Evolutionary conservation across 1,284 basidiomycete species (phyloP), one percentile per base, ranked within the genome.

Genomic region (Sporisorium exsertum): DNA sequence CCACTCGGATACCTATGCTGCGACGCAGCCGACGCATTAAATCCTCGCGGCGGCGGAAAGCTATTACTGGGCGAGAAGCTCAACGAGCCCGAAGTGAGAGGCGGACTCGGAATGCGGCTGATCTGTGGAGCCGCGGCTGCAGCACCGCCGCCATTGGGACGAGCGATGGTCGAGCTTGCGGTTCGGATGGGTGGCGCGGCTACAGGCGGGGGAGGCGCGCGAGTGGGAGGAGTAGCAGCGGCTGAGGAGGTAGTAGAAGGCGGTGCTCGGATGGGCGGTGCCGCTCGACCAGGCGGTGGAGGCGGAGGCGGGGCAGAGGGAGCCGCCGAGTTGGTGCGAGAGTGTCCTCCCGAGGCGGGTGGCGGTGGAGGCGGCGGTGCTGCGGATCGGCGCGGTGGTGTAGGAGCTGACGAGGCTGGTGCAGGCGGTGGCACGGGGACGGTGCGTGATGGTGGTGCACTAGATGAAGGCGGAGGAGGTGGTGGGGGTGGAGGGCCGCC

Each of bases 281-380:
- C 87, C 90, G 70, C 94, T 95, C 78, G 91, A 91, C 50, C 89
- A 87, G 58, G 89, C 88, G 73, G 92, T 93, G 73, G 88, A 95
- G 27, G 35, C 35, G 35, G 87, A 86, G 49, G 89, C 93, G 15
- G 81, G 81, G 80, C 27, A 12, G 53, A 53, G 13, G 51, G 47
- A 7, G 43, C 49, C n/a, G 59, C 47, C 33, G 52, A 76, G 55
- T 10, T 29, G n/a, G 47, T 43, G 16, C 62, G 51, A 22, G 60
- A 76, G 75, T 84, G 72, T 77, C 57, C 62, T 7, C 62, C 54
- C 18, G 51, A 18, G 1, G 70, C 27, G 47, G 71, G 67, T 4
- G 64, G 86, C 81, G 83, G 86, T 13, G 94, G 94, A 7, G 96
- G 94, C 1, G 91, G 92, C 32, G 93, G 93, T 24, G 89, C 91